Conservation (phyloP, 495 filamentous ascomycete genomes). For the Parmelia sp. region DNA sequence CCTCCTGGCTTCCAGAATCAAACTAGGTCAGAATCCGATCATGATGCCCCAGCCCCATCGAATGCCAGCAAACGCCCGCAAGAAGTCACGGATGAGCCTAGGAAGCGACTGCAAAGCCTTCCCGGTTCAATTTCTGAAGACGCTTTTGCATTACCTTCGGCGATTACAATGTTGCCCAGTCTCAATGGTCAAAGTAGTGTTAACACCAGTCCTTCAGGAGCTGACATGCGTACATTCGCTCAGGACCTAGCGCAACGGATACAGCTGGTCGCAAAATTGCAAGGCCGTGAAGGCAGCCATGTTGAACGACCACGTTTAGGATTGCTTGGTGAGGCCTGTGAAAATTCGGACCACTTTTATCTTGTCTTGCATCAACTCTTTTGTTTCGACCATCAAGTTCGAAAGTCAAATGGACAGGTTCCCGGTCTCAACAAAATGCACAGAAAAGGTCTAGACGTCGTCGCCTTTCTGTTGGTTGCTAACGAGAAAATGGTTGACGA, state of each 20-base stretch:
- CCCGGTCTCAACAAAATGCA: slow-evolving; percentile 20
- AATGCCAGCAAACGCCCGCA: slow-evolving; percentile 7
- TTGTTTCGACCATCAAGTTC: slow-evolving; percentile 38
- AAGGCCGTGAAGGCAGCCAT: background rate
- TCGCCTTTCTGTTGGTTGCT: slow-evolving; percentile 34
- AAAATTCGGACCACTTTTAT: slow-evolving; percentile 53
- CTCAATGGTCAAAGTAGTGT: background rate
- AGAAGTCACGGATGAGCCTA: slow-evolving; percentile 10
- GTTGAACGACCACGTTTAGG: slow-evolving; percentile 48
- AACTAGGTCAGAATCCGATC: background rate
- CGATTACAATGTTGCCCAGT: background rate
- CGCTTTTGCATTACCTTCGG: background rate
- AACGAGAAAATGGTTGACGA: slow-evolving; percentile 32
- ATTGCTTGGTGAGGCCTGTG: slow-evolving; percentile 53
- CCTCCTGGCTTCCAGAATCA: background rate
- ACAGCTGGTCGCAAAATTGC: background rate
- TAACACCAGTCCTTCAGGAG: background rate
- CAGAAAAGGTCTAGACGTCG: slow-evolving; percentile 27
- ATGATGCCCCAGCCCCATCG: background rate
- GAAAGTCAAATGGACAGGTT: slow-evolving; percentile 12
- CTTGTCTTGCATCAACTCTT: slow-evolving; percentile 63
- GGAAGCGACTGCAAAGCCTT: slow-evolving; percentile 14
- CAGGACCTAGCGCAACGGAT: slow-evolving; percentile 1
- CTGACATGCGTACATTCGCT: background rate
- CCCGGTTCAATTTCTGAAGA: background rate